Base-by-base conservation (phyloP, 1,284 basidiomycete species). In the Ceratobasidium sp. region DNA sequence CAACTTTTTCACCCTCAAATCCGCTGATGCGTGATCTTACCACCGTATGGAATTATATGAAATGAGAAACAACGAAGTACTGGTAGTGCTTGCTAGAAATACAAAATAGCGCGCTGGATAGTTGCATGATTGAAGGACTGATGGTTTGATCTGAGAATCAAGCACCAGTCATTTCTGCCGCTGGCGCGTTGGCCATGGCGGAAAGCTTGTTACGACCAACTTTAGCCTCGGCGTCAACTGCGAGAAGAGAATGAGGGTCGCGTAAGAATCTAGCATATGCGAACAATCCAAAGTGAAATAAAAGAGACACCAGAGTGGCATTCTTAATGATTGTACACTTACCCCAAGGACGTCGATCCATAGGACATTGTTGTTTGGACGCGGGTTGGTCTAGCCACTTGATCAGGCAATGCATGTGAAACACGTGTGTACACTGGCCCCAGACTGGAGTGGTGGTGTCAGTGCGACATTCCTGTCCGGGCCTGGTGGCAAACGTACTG, bases 401-500 rank as follows among this genome's bases (percentile, higher is more conserved):
- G 76, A 96, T 85, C 14, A 98, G 82, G 81, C 96, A 97, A 80
- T 96, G 94, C 93, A 96, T 94, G 80, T 96, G 94, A 79, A 95
- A 96, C 71, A 97, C 89, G 80, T 97, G 96, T 5, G 90, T 93
- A 78, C 96, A 98, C 82, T 96, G 91, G 30, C 96, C 96, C 93
- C 94, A 97, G 72, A 97, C 96, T 96, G 75, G 21, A 71, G n/a
- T 6, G 26, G 14, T 73, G n/a, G 36, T 28, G 64, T 62, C 34
- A 58, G 52, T 45, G 18, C 39, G 26, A n/a, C 45, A 30, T 16
- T 21, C n/a, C 14, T 10, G 32, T 55, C 21, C 71, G 9, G n/a
- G 58, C 36, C 45, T 55, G 30, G n/a, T 8, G 48, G 10, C 6
- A 46, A 0, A 87, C 89, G 78, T 77, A 97, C 96, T 97, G 34